Evolutionary conservation across 805 yeast genomes (phyloP).

Genomic region (Nadsonia fulvescens): DNA sequence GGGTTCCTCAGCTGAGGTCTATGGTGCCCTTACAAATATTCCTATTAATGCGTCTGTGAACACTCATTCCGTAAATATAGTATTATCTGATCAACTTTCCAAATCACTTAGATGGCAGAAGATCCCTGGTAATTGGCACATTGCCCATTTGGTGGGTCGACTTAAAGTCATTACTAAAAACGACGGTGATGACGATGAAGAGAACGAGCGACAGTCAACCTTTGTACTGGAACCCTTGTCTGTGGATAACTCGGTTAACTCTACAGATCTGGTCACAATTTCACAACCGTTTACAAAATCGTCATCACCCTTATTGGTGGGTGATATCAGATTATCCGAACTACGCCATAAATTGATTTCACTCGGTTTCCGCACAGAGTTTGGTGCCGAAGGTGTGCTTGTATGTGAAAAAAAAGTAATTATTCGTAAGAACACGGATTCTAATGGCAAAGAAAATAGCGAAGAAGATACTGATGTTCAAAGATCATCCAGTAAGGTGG

Average conservation of each 20-base stretch:
- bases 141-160: constrained; percentile 69
- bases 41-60: constrained; percentile 23
- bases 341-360: constrained; percentile 43
- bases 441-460: too few species aligned
- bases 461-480: too few species aligned
- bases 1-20: too few species aligned
- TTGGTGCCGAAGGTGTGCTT: constrained; percentile 81
- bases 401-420: constrained; percentile 68
- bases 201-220: constrained; percentile 4
- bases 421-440: constrained; percentile 61
- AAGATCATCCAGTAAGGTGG: too few species aligned
- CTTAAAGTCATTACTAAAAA: constrained; percentile 18
- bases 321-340: constrained; percentile 74
- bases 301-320: constrained; percentile 48
- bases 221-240: constrained; percentile 1
- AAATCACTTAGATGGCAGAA: constrained; percentile 64
- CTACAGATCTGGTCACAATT: constrained; percentile 10
- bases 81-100: constrained; percentile 47
- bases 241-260: too few species aligned
- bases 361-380: constrained; percentile 58
- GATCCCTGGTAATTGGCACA: constrained; percentile 60
- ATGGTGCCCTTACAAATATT: constrained; percentile 10
- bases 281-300: too few species aligned
- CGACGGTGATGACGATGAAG: constrained; percentile 12
- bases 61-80: constrained; percentile 35